phyloP scores from a whole-genome alignment of 176 grass and related monocot species.

The Oryza australiensis region DNA sequence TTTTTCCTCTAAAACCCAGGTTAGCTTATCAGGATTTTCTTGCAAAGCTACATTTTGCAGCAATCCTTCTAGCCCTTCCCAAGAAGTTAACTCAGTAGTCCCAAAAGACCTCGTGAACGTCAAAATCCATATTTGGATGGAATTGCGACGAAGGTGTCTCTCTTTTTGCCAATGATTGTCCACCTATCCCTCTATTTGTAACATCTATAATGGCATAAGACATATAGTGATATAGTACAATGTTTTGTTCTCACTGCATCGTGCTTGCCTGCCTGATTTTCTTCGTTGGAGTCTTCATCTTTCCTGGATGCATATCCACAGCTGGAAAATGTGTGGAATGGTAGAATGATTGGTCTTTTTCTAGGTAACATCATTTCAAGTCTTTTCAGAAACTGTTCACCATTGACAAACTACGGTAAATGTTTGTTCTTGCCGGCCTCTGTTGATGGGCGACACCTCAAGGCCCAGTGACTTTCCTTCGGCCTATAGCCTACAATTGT shows the following conservation, averaged over 20 bases:
- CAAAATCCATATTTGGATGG: too few species aligned
- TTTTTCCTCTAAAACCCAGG: too few species aligned
- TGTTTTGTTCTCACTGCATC: neutral
- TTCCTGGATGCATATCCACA: neutral
- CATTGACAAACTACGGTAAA: slow-evolving; percentile 39
- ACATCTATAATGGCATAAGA: neutral
- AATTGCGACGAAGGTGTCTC: neutral
- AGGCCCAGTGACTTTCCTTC: slow-evolving; percentile 20
- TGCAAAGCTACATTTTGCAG: too few species aligned
- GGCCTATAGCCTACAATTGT: neutral
- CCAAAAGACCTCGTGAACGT: too few species aligned
- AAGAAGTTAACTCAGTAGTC: too few species aligned
- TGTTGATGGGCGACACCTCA: slow-evolving; percentile 30
- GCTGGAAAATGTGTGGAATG: neutral
- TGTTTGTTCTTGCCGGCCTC: slow-evolving; percentile 47
- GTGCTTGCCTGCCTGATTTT: too few species aligned
- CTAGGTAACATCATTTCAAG: slow-evolving; percentile 2
- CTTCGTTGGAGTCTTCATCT: neutral
- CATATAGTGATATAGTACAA: too few species aligned
- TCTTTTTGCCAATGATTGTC: neutral
- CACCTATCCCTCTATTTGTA: neutral
- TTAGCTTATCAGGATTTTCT: too few species aligned
- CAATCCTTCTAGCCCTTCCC: too few species aligned
- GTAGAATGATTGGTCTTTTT: slow-evolving; percentile 14
- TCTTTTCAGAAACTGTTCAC: slow-evolving; percentile 28